Evolutionary conservation across 805 yeast species (phyloP).

Genomic region (Teunomyces stri): DNA sequence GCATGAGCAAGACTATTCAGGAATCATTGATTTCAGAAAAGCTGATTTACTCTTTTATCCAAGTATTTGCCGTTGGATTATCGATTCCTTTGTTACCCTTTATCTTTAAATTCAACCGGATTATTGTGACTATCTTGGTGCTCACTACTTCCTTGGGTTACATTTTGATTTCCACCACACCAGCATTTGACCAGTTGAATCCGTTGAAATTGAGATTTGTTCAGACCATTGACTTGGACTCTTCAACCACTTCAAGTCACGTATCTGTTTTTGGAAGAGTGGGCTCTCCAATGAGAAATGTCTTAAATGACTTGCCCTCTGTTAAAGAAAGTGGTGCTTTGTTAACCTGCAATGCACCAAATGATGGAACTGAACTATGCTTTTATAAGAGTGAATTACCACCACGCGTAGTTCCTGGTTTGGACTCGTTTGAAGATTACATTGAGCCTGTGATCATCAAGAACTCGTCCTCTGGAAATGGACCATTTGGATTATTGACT

Average conservation of each 20-base stretch:
- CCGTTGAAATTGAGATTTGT: conserved; percentile 75
- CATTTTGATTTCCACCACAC: conserved; percentile 30
- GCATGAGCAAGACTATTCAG: conserved; percentile 66
- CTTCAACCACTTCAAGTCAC: conserved; percentile 24
- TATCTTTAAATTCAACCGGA: conserved; percentile 60
- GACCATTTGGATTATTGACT: conserved; percentile 62
- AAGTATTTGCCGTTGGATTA: conserved; percentile 29
- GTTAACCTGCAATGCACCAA: conserved; percentile 33
- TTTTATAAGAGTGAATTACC: conserved; percentile 50
- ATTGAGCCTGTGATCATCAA: conserved; percentile 50
- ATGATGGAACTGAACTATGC: conserved; percentile 54
- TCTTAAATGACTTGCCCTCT: conserved; percentile 65
- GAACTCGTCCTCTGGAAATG: conserved; percentile 43
- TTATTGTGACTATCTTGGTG: conserved; percentile 42
- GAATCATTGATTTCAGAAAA: conserved; percentile 52
- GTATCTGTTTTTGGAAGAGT: conserved; percentile 52
- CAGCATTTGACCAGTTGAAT: conserved; percentile 58
- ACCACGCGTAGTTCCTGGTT: conserved; percentile 29
- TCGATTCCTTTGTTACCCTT: conserved; percentile 62
- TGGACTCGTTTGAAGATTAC: conserved; percentile 40
- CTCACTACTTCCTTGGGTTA: conserved; percentile 28
- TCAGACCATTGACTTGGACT: conserved; percentile 54
- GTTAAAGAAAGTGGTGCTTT: conserved; percentile 34
- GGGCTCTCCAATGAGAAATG: conserved; percentile 41
- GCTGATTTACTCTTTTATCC: conserved; percentile 27